Base-by-base conservation (phyloP, 176 grass and related monocot genomes). In the Cenchrus americanus region DNA sequence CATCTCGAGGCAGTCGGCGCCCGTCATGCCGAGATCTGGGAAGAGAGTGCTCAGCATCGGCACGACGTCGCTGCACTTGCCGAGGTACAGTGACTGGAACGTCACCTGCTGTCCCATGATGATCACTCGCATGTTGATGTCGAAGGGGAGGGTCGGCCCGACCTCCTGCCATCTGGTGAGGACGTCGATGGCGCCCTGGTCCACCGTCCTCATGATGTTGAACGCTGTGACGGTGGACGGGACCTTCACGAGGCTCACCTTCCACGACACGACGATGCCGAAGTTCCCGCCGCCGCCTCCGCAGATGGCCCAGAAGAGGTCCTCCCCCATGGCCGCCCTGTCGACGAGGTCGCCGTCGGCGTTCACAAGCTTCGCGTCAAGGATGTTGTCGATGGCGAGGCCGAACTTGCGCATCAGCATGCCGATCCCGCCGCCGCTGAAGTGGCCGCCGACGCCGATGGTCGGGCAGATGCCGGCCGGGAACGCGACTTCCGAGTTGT, bases 371-470 rank as follows among this genome's bases (percentile, higher is more conserved):
- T n/a, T 73, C 49, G 90, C 94, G 69, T 96, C 91, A 5, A 93
- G 6, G 37, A 96, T 32, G 72, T 93, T 91, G 80, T 96, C 94
- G 21, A 63, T 21, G 8, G 89, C 21, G 42, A 97, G 89, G 1
- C 91, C 91, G 52, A 77, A 85, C 61, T 75, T 91, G 66, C 94
- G 79, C 37, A 66, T 66, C 75, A 97, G 19, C 51, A 87, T 66
- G 41, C 91, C 89, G 10, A 93, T 78, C 8, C 84, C 91, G 17
- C 94, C 91, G 69, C 91, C 94, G 65, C 77, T 96, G 53, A 96
- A 27, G 60, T 92, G 82, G 40, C 90, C 90, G 27, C 90, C 90
- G 0, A 91, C 87, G 47, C 91, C 88, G 8, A 97, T 73, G 3
- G 94, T 90, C 69, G 84, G 55, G 65, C 91, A 97, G 32, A 87